Evolutionary conservation across 805 yeast species (phyloP), one percentile per base, ranked within the genome.

Genomic region (Candida maesae): DNA sequence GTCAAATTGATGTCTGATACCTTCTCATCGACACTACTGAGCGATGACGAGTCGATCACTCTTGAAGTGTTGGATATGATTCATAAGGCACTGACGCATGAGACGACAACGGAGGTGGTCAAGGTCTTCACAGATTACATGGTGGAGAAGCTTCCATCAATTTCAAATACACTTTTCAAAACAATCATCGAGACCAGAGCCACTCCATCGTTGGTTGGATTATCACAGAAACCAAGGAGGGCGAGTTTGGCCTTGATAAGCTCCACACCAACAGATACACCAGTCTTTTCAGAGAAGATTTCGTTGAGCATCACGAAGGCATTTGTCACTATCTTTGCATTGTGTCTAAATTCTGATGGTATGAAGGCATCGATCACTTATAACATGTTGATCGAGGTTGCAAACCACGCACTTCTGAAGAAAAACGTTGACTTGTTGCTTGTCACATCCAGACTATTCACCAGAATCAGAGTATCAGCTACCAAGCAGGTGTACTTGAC

Each of bases 381-480:
- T 45, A 48, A 50, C 24, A 33, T 51, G 14, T 45, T 56, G 38
- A 57, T 52, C 23, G 53, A 51, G 1, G 56, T 71, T 18, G 67
- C 70, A 8, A 61, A 64, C 5, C 46, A 47, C 38, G 66, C 73
- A 0, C 56, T 76, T 10, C 41, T 51, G 3, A 56, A 55, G 16
- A 65, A 65, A 14, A 55, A 68, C 15, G 53, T 60, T 4, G 64
- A 63, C 9, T 48, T 71, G 5, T 59, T 76, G 35, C 58, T 83
- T n/a, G 63, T 70, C 5, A 58, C 77, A 3, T 65, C 79, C 6
- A 70, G 81, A 37, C 61, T 78, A 13, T 60, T 84, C 40, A 63
- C 75, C 15, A 65, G 88, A 45, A 63, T 81, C 1, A 66, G 91
- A 38, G 66, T 66, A 0, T 71, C 78, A 2, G 54, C 64, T 12